These are phyloP conservation scores for Aureobasidium leucospermi DNA, from an alignment of 2,329 filamentous ascomycete species.

Conservation along the genomic window DNA sequence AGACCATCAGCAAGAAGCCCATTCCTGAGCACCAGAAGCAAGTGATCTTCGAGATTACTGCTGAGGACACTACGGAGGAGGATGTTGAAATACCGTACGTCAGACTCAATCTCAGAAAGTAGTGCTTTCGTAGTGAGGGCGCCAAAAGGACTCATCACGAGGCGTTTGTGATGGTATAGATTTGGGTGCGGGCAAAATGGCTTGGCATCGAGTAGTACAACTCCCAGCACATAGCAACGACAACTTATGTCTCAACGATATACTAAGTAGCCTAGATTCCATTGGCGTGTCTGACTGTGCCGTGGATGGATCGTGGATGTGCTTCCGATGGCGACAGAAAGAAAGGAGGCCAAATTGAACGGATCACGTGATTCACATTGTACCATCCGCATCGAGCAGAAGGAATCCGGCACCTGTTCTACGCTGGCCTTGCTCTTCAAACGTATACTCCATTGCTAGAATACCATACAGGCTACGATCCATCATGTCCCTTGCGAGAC, in stretches of 20 bases:
- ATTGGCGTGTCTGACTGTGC: not conserved
- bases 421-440: too few relatives aligned
- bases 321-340: too few relatives aligned
- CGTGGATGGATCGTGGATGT: too few relatives aligned
- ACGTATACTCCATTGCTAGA: too few relatives aligned
- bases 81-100: slow-evolving; percentile 97
- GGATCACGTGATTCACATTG: too few relatives aligned
- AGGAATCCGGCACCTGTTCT: too few relatives aligned
- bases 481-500: too few relatives aligned
- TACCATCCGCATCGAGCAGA: too few relatives aligned
- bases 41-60: slow-evolving; percentile 92
- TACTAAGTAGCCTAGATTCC: not conserved
- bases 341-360: too few relatives aligned
- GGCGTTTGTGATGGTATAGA: not conserved
- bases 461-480: too few relatives aligned
- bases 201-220: too few relatives aligned
- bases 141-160: slow-evolving; percentile 27
- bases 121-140: slow-evolving; percentile 1
- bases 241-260: not conserved
- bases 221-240: not conserved
- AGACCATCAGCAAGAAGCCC: slow-evolving; percentile 83
- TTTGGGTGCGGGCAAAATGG: not conserved
- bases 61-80: slow-evolving; percentile 79
- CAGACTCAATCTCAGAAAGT: slow-evolving; percentile 66
- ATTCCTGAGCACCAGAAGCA: slow-evolving; percentile 90